A percentile compares a stretch with the other conserved stretches of the same genome.
phyloP scores from a whole-genome alignment of 768 basidiomycete species.

The Kwoniella sp. region DNA sequence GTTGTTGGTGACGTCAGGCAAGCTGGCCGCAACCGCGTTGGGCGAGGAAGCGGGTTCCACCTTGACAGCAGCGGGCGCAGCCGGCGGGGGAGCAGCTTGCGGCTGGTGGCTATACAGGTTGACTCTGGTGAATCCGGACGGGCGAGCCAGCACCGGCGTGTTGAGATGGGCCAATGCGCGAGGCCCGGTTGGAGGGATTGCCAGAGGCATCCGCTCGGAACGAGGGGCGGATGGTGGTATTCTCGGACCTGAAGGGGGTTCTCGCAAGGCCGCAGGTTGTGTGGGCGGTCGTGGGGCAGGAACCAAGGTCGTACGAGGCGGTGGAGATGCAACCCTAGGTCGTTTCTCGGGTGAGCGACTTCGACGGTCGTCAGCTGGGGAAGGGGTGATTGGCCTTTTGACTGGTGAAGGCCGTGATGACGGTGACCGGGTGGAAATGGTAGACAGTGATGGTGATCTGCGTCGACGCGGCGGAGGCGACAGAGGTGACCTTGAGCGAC shows the following conservation, averaged over 20 bases:
- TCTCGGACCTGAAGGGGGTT: conserved; percentile 5
- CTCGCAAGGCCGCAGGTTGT: not conserved
- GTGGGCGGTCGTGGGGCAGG: no score
- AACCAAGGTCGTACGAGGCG: no score
- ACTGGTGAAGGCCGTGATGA: conserved; percentile 11
- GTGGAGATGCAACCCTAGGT: not conserved
- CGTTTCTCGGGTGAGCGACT: conserved; percentile 2
- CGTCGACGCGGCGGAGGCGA: conserved; percentile 17
- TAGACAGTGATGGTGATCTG: conserved; percentile 12
- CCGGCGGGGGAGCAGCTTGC: no score
- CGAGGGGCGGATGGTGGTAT: conserved; percentile 34
- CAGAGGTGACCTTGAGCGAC: conserved; percentile 15
- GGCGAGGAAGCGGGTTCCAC: conserved; percentile 1
- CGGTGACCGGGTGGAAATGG: conserved; percentile 4
- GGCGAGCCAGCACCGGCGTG: conserved; percentile 4
- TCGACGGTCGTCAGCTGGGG: no score
- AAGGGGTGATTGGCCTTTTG: conserved; percentile 4
- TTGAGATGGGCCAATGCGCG: conserved; percentile 17
- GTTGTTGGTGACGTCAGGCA: not conserved
- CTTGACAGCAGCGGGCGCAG: not conserved
- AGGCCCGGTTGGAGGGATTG: conserved; percentile 24
- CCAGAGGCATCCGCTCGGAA: conserved; percentile 20
- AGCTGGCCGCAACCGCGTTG: not conserved
- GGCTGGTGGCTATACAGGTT: no score
- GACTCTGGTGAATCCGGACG: no score